A percentile compares a stretch with the other conserved stretches of the same genome.
phyloP scores from a whole-genome alignment of 345 rosid species.

The Hibiscus mutabilis region DNA sequence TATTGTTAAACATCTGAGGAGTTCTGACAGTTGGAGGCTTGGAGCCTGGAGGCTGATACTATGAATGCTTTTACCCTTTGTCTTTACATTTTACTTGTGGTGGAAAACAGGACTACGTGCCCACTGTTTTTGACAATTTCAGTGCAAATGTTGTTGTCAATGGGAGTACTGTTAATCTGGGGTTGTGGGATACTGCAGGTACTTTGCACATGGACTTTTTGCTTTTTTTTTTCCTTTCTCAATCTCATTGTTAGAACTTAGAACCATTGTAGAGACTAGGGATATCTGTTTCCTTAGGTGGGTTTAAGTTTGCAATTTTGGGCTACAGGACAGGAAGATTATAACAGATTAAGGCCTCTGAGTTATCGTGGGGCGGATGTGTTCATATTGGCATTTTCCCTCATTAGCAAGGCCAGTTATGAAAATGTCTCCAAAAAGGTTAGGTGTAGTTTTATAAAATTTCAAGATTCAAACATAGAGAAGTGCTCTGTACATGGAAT shows the following conservation, averaged over 20 bases:
- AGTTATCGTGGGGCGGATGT: conserved; percentile 97
- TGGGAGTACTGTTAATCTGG: conserved; percentile 80
- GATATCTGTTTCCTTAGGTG: not conserved
- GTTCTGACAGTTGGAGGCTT: not conserved
- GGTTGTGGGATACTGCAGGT: conserved; percentile 99
- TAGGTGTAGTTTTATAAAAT: not conserved
- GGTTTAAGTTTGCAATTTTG: conserved; percentile 8
- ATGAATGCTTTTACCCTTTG: not conserved
- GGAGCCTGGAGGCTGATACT: not conserved
- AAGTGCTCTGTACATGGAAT: not conserved
- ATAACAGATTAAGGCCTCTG: conserved; percentile 83
- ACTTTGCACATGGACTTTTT: not conserved
- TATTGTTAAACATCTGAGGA: not conserved
- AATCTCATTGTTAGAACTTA: not conserved
- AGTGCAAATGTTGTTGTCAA: conserved; percentile 95
- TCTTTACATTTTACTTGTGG: conserved; percentile 9
- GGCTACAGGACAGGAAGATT: conserved; percentile 85
- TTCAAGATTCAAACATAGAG: not conserved
- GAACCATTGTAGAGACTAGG: not conserved
- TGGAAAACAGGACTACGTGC: conserved; percentile 77
- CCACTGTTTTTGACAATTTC: conserved; percentile 92
- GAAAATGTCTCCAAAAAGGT: conserved; percentile 97
- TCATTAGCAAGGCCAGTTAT: conserved; percentile 98
- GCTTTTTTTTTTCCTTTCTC: not conserved
- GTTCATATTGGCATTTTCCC: conserved; percentile 89